Base-by-base conservation (phyloP, 192 early-diverging fungal genomes). In the Coemansia guatemalensis region DNA sequence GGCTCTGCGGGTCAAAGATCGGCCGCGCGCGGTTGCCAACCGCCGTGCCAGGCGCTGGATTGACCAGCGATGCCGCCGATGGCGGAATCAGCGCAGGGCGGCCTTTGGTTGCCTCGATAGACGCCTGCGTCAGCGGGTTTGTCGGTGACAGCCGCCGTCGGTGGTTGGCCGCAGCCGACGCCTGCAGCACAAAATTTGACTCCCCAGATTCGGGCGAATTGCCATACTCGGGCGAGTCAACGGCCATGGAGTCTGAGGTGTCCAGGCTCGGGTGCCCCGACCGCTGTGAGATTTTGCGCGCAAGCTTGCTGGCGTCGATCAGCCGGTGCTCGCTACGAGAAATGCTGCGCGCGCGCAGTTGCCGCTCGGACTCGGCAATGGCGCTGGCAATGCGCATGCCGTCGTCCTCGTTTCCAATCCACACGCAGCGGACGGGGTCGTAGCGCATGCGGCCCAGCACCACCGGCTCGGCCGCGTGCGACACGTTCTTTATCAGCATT, bases 1-100 rank as follows among this genome's bases (percentile, higher is more conserved):
- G 56, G 21, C 72, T 71, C 60, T 78, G 75, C 39, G 75, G 75
- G 58, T 78, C 75, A 57, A 78, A 78, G 23, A 78, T 69, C 54
- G 75, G 75, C 44, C 66, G 66, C 22, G 69, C 49, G 23, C 69
- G 74, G 17, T 41, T 24, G 62, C 67, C 58, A n/a, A 35, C 64
- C n/a, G 32, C 48, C 55, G 49, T 52, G 12, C 57, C 53, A 20
- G 56, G 51, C 23, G 39, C 32, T 7, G 47, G 47, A 29, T 51
- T 18, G 29, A 65, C 73, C 47, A 68, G 61, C 26, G 56, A 53
- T 8, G 72, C 72, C 18, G 71, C 73, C 11, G 74, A 69, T 22
- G 74, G 74, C 17, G 68, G 65, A 58, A 76, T 76, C 55, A 76
- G 68, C 5, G 68, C 64, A 11, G 74, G 74, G 9, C 74, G 67